Evolutionary conservation across 1,284 basidiomycete genomes (phyloP), one percentile per base, ranked within the genome.

Genomic region (Trichosporon faecale): DNA sequence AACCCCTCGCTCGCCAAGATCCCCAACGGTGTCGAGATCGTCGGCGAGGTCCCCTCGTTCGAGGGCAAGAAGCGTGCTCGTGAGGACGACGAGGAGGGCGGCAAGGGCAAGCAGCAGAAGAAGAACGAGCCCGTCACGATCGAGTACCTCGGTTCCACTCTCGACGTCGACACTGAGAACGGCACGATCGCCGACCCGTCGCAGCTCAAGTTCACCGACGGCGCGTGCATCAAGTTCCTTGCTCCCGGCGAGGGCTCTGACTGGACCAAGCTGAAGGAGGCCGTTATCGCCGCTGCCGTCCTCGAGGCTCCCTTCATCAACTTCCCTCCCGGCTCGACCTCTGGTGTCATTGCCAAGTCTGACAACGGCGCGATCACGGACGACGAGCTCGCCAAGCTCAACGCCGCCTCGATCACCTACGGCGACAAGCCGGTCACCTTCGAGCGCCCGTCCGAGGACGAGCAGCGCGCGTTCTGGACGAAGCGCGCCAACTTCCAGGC

Each of bases 391-490:
- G 74, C 78, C 46, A 79, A 83, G 77, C 81, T 87, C 74, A 79
- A 83, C 70, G 76, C 76, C 33, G 81, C 83, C 65, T 78, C 82
- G 73, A 77, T 86, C 76, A 75, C 75, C 63, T 81, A 85, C 72
- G 84, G 84, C 66, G 84, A 83, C 68, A 72, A 79, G 72, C 73
- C 77, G 16, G 77, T 84, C 35, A 73, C 79, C 60, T 76, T 79
- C 33, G 72, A 71, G 64, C 73, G 75, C 68, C 77, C 80, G 77
- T 64, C 70, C 31, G 83, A 80, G 68, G 82, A 93, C 87, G 88
- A 88, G 60, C 90, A 92, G 60, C 86, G 94, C 67, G 90, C 90
- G 75, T 91, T 92, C 81, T 90, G 90, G 77, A 91, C 94, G 75
- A 87, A 89, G 11, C 89, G 90, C 23, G 88, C 88, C 75, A 87